Evolutionary conservation across 2,329 filamentous ascomycete species (phyloP), one percentile per base, ranked within the genome.

Genomic region (Aspergillus brasiliensis): DNA sequence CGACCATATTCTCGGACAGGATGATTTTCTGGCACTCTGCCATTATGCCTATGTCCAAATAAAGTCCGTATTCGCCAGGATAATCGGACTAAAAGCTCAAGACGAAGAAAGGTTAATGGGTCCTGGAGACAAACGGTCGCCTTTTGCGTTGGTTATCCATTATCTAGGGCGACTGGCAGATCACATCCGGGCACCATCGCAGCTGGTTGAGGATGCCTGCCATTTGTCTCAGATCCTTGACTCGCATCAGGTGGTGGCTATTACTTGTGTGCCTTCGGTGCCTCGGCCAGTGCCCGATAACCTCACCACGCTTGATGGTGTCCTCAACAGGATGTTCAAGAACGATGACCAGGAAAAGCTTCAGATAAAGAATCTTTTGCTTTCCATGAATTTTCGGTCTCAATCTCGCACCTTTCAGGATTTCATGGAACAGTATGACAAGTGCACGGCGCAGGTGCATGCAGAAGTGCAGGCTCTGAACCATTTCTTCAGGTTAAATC

Each of bases 381-480:
- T 60, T 54, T 51, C 63, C n/a, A 68, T 80, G 62, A 70, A 80
- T 57, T 53, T 15, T 51, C 48, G 19, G 31, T 51, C 61, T 1
- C 66, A 67, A 8, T 59, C 67, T 17, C 77, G 76, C 59, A 46
- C 53, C 5, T 61, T 69, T 17, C 56, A 60, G 21, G 64, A 62
- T 11, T 71, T 73, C 17, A 10, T 58, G 61, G 25, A 48, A 27
- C 38, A 54, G 46, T 65, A 65, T 42, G 47, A 63, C 2, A 40
- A 52, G 25, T 48, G 40, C 23, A 51, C 46, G 17, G 61, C 57
- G 28, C 51, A 56, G 34, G 69, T 75, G 15, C 81, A 84, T 62
- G 78, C 80, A 2, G 82, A 84, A 62, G 69, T 84, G 3, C 75
- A 80, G 56, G 68, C 83, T 3, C 67, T 84, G 0, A 80, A 85